Evolutionary conservation across 805 yeast genomes (phyloP).

Genomic region (Huiozyma sinensis): DNA sequence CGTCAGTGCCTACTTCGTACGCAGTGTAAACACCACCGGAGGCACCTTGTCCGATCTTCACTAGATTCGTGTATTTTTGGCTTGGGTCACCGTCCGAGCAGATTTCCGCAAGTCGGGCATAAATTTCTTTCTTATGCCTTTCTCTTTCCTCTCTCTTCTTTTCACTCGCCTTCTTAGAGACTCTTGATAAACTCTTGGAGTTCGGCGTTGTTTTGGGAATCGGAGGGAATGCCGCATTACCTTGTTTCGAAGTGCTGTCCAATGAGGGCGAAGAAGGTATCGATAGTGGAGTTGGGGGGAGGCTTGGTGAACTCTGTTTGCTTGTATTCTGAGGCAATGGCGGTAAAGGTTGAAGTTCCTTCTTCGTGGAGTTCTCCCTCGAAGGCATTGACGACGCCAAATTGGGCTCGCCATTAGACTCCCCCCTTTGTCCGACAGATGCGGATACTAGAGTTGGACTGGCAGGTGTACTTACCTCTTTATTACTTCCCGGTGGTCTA

Average conservation of each 20-base stretch:
- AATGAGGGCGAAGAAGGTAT: not conserved
- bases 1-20: slow-evolving; percentile 42
- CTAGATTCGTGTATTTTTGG: slow-evolving; percentile 50
- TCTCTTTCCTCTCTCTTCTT: slow-evolving; percentile 25
- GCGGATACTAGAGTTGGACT: too few species aligned
- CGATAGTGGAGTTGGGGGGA: not conserved
- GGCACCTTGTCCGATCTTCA: slow-evolving; percentile 96
- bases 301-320: not conserved
- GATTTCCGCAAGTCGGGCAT: slow-evolving; percentile 55
- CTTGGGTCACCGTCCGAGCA: slow-evolving; percentile 85
- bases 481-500: slow-evolving; percentile 35
- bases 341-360: slow-evolving; percentile 21
- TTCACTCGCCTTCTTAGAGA: slow-evolving; percentile 1
- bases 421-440: too few species aligned
- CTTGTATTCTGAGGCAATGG: slow-evolving; percentile 7
- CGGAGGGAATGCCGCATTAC: not conserved
- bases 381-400: slow-evolving; percentile 9
- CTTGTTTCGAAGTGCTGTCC: not conserved
- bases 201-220: not conserved
- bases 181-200: not conserved
- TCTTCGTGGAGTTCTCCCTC: slow-evolving; percentile 11
- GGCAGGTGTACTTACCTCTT: too few species aligned
- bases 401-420: too few species aligned
- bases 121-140: slow-evolving; percentile 6
- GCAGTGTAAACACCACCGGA: slow-evolving; percentile 96